These are phyloP conservation scores for Crucihimalaya himalaica DNA, from an alignment of 345 rosid genomes.

Conservation along the genomic window DNA sequence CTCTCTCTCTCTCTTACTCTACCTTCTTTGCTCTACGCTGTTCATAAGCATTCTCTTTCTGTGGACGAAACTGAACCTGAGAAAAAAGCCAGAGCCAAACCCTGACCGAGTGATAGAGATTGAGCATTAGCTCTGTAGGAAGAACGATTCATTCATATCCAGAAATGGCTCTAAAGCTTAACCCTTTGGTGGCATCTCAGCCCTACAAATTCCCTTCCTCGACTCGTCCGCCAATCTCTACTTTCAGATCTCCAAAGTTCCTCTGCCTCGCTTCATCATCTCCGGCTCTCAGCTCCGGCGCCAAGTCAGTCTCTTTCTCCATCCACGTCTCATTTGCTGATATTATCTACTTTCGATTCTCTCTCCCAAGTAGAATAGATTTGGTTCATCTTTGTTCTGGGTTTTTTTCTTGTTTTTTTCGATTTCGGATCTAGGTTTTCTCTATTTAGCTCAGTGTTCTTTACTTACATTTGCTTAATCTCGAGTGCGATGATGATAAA, in stretches of 20 bases:
- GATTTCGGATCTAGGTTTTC: conserved; percentile 41
- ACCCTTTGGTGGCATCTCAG: conserved; percentile 51
- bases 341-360: conserved; percentile 21
- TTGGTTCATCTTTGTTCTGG: conserved; percentile 28
- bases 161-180: conserved; percentile 71
- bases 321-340: conserved; percentile 14
- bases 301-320: conserved; percentile 49
- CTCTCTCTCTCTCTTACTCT: neutral
- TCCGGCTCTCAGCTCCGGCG: conserved; percentile 63
- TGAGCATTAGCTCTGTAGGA: neutral
- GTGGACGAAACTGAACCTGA: conserved; percentile 44
- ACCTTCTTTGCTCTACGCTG: conserved; percentile 24
- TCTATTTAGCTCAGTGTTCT: conserved; percentile 6
- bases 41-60: conserved; percentile 34
- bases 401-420: conserved; percentile 6
- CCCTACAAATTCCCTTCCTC: conserved; percentile 58
- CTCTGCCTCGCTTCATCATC: conserved; percentile 53
- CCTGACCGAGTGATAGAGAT: neutral
- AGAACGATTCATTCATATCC: neutral
- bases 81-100: conserved; percentile 4
- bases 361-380: conserved; percentile 7
- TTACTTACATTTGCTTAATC: conserved; percentile 15
- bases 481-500: conserved; percentile 1
- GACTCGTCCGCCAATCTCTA: conserved; percentile 55
- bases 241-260: conserved; percentile 78